Evolutionary conservation across 2,329 filamentous ascomycete genomes (phyloP).

Genomic region (Penicillium digitatum): DNA sequence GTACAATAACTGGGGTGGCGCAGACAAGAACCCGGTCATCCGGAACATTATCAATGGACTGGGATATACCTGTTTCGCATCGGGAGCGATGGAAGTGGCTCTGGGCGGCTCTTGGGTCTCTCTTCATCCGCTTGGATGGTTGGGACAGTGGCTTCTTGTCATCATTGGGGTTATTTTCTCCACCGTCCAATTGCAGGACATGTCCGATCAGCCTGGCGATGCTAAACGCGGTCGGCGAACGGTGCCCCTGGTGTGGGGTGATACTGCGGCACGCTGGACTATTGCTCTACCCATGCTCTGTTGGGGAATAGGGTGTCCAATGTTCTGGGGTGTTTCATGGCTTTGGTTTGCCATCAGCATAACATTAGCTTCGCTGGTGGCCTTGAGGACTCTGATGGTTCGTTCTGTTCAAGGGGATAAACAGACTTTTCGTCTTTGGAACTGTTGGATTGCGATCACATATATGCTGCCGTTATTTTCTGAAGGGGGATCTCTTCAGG

Average conservation of each 20-base stretch:
- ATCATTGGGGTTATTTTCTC: slow-evolving; percentile 28
- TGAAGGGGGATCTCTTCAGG: no score
- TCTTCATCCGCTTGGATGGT: neutral
- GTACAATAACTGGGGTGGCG: slow-evolving; percentile 24
- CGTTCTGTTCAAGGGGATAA: slow-evolving; percentile 2
- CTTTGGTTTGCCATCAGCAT: neutral
- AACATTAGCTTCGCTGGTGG: neutral
- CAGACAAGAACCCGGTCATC: slow-evolving; percentile 26
- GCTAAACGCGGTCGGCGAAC: slow-evolving; percentile 15
- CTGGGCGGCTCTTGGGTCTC: neutral
- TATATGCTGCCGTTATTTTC: slow-evolving; percentile 4
- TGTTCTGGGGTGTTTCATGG: neutral
- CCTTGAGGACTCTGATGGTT: neutral
- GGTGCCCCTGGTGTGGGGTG: slow-evolving; percentile 12
- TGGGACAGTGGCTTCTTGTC: slow-evolving; percentile 10
- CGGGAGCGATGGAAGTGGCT: slow-evolving; percentile 29
- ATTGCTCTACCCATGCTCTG: neutral
- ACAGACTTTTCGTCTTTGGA: slow-evolving; percentile 8
- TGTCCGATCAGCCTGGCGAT: slow-evolving; percentile 36
- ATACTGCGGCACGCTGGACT: slow-evolving; percentile 1
- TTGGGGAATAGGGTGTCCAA: neutral
- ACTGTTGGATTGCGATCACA: slow-evolving; percentile 8
- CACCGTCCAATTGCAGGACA: slow-evolving; percentile 40
- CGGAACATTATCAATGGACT: slow-evolving; percentile 32
- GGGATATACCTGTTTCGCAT: slow-evolving; percentile 28